Conservation (phyloP, 768 basidiomycete species). For the Flagelloscypha sp. region DNA sequence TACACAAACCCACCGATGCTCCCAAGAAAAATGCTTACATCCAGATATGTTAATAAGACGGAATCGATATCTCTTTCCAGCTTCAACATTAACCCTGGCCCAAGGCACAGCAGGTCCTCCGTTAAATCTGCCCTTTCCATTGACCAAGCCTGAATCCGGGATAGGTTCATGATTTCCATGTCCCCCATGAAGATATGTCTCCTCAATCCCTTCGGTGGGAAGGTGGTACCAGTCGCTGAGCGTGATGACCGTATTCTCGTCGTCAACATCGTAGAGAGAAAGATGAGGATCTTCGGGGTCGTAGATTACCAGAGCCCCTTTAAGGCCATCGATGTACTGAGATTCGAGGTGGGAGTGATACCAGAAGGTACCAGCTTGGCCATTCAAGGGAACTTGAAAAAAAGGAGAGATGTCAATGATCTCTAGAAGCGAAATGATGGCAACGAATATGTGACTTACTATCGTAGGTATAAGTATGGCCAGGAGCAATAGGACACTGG, state of each 20-base stretch:
- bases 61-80: slow-evolving; percentile 23
- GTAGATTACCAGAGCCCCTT: slow-evolving; percentile 27
- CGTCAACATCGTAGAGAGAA: slow-evolving; percentile 32
- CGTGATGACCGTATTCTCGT: slow-evolving; percentile 29
- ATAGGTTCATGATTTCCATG: slow-evolving; percentile 20
- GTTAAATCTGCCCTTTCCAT: slow-evolving; percentile 30
- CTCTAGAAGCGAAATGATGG: slow-evolving; percentile 24
- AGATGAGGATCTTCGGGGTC: slow-evolving; percentile 29
- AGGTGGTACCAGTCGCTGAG: slow-evolving; percentile 18
- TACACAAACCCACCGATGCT: slow-evolving; percentile 31
- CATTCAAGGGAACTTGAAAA: slow-evolving; percentile 12
- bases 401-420: slow-evolving; percentile 14
- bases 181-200: slow-evolving; percentile 22
- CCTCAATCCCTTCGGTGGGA: not conserved
- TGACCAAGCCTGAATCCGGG: slow-evolving; percentile 37
- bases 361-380: slow-evolving; percentile 29
- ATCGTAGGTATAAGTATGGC: slow-evolving; percentile 30
- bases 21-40: slow-evolving; percentile 25
- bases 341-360: slow-evolving; percentile 39
- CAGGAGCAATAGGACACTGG: slow-evolving; percentile 37
- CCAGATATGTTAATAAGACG: slow-evolving; percentile 14
- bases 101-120: slow-evolving; percentile 24
- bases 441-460: slow-evolving; percentile 31
- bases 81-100: slow-evolving; percentile 25
- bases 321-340: slow-evolving; percentile 43